Evolutionary conservation across 108 stramenopile genomes (phyloP).

Genomic region (Stephanodiscus minutulus): DNA sequence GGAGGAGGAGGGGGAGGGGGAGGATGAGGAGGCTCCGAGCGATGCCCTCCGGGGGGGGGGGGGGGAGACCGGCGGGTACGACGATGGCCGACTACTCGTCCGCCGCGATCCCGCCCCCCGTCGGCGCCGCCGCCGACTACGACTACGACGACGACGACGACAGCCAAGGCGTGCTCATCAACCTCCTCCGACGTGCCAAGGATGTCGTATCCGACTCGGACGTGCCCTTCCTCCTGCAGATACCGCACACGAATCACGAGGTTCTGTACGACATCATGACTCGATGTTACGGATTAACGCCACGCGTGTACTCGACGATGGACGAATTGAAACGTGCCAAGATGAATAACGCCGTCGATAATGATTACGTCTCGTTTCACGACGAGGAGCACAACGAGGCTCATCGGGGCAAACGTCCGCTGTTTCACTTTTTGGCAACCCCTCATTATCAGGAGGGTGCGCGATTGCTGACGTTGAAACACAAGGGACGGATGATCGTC

Average conservation of each 20-base stretch:
- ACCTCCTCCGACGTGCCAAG: slow-evolving; percentile 33
- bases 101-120: background rate
- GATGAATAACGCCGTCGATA: background rate
- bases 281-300: slow-evolving; percentile 32
- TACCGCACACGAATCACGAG: slow-evolving; percentile 22
- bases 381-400: slow-evolving; percentile 1
- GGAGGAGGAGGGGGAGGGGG: background rate
- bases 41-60: background rate
- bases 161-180: slow-evolving; percentile 14
- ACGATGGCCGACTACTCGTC: too few species aligned
- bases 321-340: background rate
- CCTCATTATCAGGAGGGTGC: slow-evolving; percentile 44
- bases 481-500: slow-evolving; percentile 33
- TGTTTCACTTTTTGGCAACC: slow-evolving; percentile 38
- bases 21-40: too few species aligned
- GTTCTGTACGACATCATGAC: slow-evolving; percentile 37
- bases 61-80: too few species aligned
- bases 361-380: background rate
- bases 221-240: slow-evolving; percentile 33
- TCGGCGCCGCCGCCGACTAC: background rate
- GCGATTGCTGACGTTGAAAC: slow-evolving; percentile 21
- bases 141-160: too few species aligned
- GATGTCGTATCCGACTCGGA: slow-evolving; percentile 29
- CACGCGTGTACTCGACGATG: slow-evolving; percentile 3
- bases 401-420: background rate